Evolutionary conservation across 371 early-diverging fungal genomes (phyloP), one percentile per base, ranked within the genome.

Genomic region (Rhizopus stolonifer): DNA sequence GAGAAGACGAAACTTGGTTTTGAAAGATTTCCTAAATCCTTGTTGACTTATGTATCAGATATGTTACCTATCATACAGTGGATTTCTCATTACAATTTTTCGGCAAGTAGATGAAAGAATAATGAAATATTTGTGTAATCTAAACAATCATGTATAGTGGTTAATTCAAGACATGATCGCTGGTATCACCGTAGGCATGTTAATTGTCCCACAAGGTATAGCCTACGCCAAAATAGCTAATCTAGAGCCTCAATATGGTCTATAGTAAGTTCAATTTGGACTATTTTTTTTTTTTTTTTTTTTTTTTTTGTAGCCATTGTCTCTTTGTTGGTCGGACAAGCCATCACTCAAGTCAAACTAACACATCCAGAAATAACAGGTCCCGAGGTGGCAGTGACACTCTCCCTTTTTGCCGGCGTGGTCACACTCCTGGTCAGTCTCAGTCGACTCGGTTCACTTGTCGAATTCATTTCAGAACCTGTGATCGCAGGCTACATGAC

Each of bases 121-220:
- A 2, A 26, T 11, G 17, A 9, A 26, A 15, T 17, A 15, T n/a
- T 11, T 15, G 38, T 6, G 44, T 23, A 29, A 51, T 13, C 19
- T 21, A 21, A 42, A 42, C 19, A 42, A 7, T 9, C 18, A 13
- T 39, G 13, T 22, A 14, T 47, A 75, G 40, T 94, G 95, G 95
- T 71, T 93, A 13, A 13, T 82, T 11, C 86, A 89, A 39, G 95
- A 96, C 58, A 33, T 84, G 5, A 80, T 96, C 51, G 92, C 95
- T 4, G 96, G 94, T 17, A 36, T 89, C 21, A 94, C 95, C 2
- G 90, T 94, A 22, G 93, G 91, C 4, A 74, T 89, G 25, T 78
- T 95, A 9, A 81, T 91, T 8, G 83, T 95, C 11, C 94, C 93
- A 14, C 95, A 95, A 64, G 79, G 85, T 11, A 85, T 91, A 74